A percentile compares a stretch with the other conserved stretches of the same genome.
phyloP scores from a whole-genome alignment of 139 green algal genomes.

The Tetraselmis chui region DNA sequence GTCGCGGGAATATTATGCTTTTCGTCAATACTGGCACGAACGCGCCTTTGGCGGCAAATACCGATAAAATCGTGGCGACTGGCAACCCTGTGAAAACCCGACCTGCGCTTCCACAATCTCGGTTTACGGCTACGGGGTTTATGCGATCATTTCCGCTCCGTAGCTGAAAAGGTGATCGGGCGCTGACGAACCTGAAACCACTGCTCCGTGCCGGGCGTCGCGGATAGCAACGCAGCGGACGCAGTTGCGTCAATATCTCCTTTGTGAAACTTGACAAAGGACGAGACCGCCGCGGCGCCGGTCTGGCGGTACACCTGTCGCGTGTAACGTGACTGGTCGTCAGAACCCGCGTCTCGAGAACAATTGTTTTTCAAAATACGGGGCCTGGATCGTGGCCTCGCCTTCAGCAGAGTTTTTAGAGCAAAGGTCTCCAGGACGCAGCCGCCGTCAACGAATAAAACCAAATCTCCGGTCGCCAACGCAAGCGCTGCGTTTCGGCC shows the following conservation, averaged over 20 bases:
- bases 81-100: no score
- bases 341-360: no score
- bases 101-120: no score
- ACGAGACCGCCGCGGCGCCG: background rate
- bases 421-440: background rate
- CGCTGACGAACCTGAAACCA: background rate
- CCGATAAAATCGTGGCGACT: no score
- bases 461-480: background rate
- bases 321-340: no score
- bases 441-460: background rate
- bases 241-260: background rate
- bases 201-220: background rate
- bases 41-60: no score
- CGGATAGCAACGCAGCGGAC: background rate
- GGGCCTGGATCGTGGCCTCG: no score
- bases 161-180: background rate
- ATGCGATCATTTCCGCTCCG: no score
- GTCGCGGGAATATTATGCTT: no score
- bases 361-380: no score
- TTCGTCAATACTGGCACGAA: no score
- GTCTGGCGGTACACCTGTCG: background rate
- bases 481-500: background rate
- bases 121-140: no score
- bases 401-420: background rate
- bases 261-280: background rate